phyloP scores from a whole-genome alignment of 331 rosid species.

The Rhamnella rubrinervis region DNA sequence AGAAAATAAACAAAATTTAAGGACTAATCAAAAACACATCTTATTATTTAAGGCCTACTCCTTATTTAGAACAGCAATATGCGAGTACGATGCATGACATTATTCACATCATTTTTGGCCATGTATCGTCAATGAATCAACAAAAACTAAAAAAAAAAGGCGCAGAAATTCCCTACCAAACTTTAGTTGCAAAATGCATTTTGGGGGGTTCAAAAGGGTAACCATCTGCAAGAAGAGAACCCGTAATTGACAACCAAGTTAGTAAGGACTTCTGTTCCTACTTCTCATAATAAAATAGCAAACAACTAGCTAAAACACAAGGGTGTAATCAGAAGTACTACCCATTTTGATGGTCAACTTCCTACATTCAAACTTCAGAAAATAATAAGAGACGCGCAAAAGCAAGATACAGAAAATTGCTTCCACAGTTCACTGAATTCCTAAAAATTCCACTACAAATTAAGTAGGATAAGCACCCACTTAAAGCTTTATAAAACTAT shows the following conservation, averaged over 20 bases:
- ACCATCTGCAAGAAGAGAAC: constrained; percentile 62
- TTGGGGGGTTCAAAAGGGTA: constrained; percentile 99
- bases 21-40: neutral
- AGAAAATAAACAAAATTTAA: neutral
- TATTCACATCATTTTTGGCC: neutral
- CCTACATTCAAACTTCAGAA: no score
- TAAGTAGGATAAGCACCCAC: no score
- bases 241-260: constrained; percentile 4
- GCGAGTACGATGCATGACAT: neutral
- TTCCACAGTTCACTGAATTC: no score
- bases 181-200: constrained; percentile 93
- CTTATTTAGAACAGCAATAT: neutral
- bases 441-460: no score
- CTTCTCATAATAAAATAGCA: neutral
- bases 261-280: neutral
- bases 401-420: no score
- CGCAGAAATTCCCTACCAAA: constrained; percentile 53
- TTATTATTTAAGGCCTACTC: neutral
- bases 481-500: no score
- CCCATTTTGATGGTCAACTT: no score
- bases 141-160: neutral
- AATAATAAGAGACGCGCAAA: no score
- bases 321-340: no score
- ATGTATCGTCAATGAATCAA: neutral
- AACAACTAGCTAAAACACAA: neutral